Evolutionary conservation across 179 eudicot genomes (phyloP).

Genomic region (Nepenthes alata): DNA sequence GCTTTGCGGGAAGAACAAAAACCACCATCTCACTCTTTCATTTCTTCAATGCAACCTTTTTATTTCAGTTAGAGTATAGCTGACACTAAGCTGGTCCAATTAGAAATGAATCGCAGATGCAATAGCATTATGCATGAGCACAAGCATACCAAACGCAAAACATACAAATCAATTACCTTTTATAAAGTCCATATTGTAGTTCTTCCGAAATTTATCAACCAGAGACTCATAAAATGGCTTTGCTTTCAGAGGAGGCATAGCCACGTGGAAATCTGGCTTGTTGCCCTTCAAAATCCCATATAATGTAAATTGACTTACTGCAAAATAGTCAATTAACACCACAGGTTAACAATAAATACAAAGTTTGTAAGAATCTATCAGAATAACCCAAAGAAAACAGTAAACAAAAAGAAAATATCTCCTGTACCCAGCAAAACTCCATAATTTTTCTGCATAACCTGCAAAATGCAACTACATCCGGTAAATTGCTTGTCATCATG

Average conservation of each 20-base stretch:
- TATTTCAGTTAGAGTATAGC: too few species aligned
- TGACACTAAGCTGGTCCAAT: too few species aligned
- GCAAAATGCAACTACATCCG: conserved; percentile 16
- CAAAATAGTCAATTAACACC: conserved; percentile 15
- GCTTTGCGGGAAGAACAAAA: too few species aligned
- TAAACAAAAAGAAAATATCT: background rate
- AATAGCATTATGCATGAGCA: too few species aligned
- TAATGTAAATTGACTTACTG: conserved; percentile 95
- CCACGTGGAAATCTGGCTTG: conserved; percentile 98
- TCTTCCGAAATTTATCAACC: conserved; percentile 60
- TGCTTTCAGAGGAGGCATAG: conserved; percentile 82
- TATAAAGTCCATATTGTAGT: conserved; percentile 47
- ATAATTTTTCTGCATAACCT: conserved; percentile 79
- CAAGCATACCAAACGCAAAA: too few species aligned
- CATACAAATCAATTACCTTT: conserved; percentile 39
- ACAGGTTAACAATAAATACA: conserved; percentile 1
- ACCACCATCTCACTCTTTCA: too few species aligned
- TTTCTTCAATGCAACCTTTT: too few species aligned
- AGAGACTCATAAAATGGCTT: conserved; percentile 72
- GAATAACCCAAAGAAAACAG: background rate
- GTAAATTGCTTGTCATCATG: background rate
- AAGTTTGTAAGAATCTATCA: background rate
- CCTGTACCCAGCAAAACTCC: conserved; percentile 68
- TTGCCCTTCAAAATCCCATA: conserved; percentile 95
- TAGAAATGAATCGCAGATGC: too few species aligned